Conservation (phyloP, 2,329 filamentous ascomycete genomes). For the Eutypella sp. region DNA sequence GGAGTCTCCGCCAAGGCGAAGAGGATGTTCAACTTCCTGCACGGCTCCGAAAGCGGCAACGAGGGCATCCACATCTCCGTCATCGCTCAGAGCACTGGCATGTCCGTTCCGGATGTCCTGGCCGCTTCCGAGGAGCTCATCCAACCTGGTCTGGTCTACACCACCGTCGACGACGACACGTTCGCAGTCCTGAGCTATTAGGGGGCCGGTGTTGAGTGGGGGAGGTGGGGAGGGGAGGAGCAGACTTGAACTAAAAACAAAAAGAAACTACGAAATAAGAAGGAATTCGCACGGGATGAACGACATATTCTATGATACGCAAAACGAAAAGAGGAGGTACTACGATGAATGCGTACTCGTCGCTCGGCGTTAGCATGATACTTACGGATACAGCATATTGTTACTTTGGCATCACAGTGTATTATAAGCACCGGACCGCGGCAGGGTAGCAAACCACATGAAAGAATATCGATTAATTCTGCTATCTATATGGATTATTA, state of each 20-base stretch:
- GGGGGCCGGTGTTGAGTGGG: background rate
- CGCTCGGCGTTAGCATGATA: background rate
- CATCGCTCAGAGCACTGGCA: conserved; percentile 60
- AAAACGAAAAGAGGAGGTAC: background rate
- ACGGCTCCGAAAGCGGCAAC: conserved; percentile 62
- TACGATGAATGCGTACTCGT: background rate
- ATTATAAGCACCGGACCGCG: background rate
- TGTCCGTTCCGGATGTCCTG: conserved; percentile 67
- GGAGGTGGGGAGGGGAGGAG: background rate
- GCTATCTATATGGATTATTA: too few relatives aligned
- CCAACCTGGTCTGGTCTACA: conserved; percentile 71
- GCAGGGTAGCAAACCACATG: too few relatives aligned
- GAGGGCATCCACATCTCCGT: conserved; percentile 80
- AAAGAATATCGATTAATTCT: too few relatives aligned
- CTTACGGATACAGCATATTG: background rate
- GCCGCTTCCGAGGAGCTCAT: conserved; percentile 79
- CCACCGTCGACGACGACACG: conserved; percentile 87
- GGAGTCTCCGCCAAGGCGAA: conserved; percentile 53
- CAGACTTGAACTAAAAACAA: too few relatives aligned
- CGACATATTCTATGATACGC: background rate
- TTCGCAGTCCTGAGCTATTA: conserved; percentile 73
- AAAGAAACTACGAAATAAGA: too few relatives aligned
- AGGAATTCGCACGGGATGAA: too few relatives aligned
- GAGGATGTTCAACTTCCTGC: conserved; percentile 68
- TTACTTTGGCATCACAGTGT: background rate